Evolutionary conservation across 1,284 basidiomycete genomes (phyloP), one percentile per base, ranked within the genome.

Genomic region (Microbotryum lychnidis-dioicae): DNA sequence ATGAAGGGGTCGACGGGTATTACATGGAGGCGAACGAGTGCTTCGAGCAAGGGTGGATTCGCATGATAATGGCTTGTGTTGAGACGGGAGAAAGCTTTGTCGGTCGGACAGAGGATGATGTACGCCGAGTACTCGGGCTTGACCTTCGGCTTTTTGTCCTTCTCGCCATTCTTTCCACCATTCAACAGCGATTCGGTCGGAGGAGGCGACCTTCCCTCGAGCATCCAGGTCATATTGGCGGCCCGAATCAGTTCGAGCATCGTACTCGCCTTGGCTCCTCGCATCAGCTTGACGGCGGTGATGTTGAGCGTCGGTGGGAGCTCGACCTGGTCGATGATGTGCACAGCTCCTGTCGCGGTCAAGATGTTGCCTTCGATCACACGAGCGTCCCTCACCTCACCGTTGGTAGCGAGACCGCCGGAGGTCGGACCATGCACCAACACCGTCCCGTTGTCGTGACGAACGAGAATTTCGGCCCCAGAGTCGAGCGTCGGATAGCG

Each of bases 261-360:
- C 4, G 89, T 94, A 25, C 70, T 73, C 8, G 75, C 75, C 73
- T 90, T 89, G 9, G 89, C 89, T 1, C 93, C 93, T 69, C 84
- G 85, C 68, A 93, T 81, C 23, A 98, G 81, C 75, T 97, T 96
- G n/a, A 83, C 86, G 29, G 93, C 79, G 6, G 86, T 91, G 58
- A 98, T 79, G 52, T 89, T 79, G 27, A 97, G 83, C 6, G 57
- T 51, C n/a, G 91, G 83, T 18, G 96, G 96, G 51, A 97, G 82
- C 69, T 93, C 80, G 44, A 98, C 83, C 14, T 75, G 75, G 73
- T 94, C 89, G 58, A 97, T 79, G 70, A 91, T 86, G 74, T 98
- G 94, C 52, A 97, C 82, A 23, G 89, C 90, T 16, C 96, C 94
- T 2, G 93, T 97, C 66, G 84, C 80, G 0, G 93, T 94, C 57